These are phyloP conservation scores for Bretschneidera sinensis DNA, from an alignment of 345 rosid species.

Conservation along the genomic window DNA sequence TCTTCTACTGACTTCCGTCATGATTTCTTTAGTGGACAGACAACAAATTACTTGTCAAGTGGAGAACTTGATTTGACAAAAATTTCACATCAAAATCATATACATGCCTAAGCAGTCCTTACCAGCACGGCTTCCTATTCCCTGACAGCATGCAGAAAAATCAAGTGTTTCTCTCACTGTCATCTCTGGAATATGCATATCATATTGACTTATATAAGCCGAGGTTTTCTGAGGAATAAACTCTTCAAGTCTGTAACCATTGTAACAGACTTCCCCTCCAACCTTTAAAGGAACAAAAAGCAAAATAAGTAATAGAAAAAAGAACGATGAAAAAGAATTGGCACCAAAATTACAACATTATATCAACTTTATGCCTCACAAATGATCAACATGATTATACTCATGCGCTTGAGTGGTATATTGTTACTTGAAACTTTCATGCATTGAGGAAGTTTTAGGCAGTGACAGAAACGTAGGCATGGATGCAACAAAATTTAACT, in stretches of 20 bases:
- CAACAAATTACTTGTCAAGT: not conserved
- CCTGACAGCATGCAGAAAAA: slow-evolving; percentile 82
- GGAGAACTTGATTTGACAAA: not conserved
- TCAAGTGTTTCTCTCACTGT: slow-evolving; percentile 86
- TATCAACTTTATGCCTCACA: not conserved
- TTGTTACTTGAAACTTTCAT: too few species aligned
- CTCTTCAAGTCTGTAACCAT: slow-evolving; percentile 46
- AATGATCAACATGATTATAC: not conserved
- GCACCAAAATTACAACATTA: not conserved
- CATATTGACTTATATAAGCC: slow-evolving; percentile 65
- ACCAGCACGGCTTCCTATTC: slow-evolving; percentile 51
- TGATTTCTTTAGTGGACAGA: not conserved
- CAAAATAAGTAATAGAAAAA: too few species aligned
- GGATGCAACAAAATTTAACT: too few species aligned
- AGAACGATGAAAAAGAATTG: not conserved
- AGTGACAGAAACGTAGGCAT: too few species aligned
- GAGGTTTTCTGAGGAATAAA: slow-evolving; percentile 36
- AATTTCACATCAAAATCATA: not conserved
- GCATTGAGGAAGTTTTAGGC: too few species aligned
- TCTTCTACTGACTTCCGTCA: slow-evolving; percentile 11
- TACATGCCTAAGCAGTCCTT: not conserved
- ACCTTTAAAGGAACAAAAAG: slow-evolving; percentile 7
- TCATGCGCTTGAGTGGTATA: too few species aligned
- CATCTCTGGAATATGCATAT: slow-evolving; percentile 75
- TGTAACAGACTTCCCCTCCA: slow-evolving; percentile 44